phyloP scores from a whole-genome alignment of 768 basidiomycete genomes.

The Lentinula sp. region DNA sequence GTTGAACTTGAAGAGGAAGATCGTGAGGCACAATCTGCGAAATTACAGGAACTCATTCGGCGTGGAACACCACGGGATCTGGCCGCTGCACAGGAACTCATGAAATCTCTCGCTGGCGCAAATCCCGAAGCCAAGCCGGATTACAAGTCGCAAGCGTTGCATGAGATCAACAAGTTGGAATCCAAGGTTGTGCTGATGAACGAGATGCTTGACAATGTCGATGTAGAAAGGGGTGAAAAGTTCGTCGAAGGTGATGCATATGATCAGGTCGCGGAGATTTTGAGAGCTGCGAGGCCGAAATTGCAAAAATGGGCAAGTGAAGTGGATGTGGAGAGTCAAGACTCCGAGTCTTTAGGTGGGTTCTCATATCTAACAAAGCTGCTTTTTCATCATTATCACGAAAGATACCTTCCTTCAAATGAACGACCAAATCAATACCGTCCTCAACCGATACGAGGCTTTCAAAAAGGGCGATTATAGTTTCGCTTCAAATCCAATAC shows the following conservation, averaged over 20 bases:
- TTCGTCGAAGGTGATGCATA: conserved; percentile 91
- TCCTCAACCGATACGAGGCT: conserved; percentile 83
- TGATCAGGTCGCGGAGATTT: conserved; percentile 88
- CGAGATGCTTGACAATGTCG: conserved; percentile 94
- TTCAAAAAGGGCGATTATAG: conserved; percentile 89
- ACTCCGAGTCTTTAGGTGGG: conserved; percentile 85
- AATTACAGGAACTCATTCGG: conserved; percentile 97
- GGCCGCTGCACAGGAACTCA: conserved; percentile 92
- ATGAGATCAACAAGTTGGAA: conserved; percentile 91
- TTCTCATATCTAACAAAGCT: neutral
- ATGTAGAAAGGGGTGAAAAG: conserved; percentile 60
- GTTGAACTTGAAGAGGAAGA: conserved; percentile 97
- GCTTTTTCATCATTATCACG: conserved; percentile 1
- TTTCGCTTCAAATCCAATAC: conserved; percentile 62
- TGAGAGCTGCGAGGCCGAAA: conserved; percentile 81
- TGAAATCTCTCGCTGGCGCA: conserved; percentile 93
- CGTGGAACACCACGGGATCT: conserved; percentile 94
- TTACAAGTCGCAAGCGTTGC: conserved; percentile 84
- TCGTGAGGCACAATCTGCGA: conserved; percentile 89
- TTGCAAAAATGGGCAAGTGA: conserved; percentile 98
- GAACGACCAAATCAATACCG: conserved; percentile 96
- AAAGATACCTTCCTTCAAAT: conserved; percentile 90
- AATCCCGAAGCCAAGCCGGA: conserved; percentile 94
- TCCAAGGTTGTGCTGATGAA: conserved; percentile 93
- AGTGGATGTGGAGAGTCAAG: conserved; percentile 84